Evolutionary conservation across 306 rosid species (phyloP).

Genomic region (Ammopiptanthus mongolicus): DNA sequence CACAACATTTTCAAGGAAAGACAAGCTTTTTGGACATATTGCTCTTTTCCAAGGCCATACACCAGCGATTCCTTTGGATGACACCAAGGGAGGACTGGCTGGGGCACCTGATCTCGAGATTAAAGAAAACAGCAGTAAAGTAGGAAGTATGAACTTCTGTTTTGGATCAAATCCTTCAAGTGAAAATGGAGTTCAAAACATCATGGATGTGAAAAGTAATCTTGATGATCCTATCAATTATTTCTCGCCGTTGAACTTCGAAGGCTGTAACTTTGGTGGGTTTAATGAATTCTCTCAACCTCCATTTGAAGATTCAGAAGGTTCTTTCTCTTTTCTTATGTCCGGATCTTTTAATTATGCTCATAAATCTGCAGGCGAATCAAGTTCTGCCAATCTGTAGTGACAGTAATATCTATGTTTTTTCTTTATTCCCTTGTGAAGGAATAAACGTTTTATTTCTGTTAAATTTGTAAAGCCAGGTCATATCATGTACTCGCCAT

Average conservation of each 20-base stretch:
- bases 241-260: slow-evolving; percentile 78
- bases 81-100: slow-evolving; percentile 41
- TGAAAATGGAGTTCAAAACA: slow-evolving; percentile 39
- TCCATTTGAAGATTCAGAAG: slow-evolving; percentile 74
- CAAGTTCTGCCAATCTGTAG: slow-evolving; percentile 41
- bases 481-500: slow-evolving; percentile 31
- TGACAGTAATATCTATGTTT: slow-evolving; percentile 18
- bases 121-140: slow-evolving; percentile 39
- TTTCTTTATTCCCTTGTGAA: not conserved
- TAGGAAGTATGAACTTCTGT: slow-evolving; percentile 48
- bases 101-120: slow-evolving; percentile 38
- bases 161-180: slow-evolving; percentile 49
- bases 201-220: slow-evolving; percentile 53
- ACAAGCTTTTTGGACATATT: slow-evolving; percentile 98
- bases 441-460: slow-evolving; percentile 29
- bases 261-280: slow-evolving; percentile 69
- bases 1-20: slow-evolving; percentile 99
- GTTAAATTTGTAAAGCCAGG: slow-evolving; percentile 26
- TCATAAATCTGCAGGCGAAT: slow-evolving; percentile 56
- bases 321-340: slow-evolving; percentile 68
- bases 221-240: slow-evolving; percentile 68
- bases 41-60: slow-evolving; percentile 98
- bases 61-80: slow-evolving; percentile 86
- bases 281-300: slow-evolving; percentile 86
- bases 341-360: slow-evolving; percentile 60